Evolutionary conservation across 305 asterid genomes (phyloP), one percentile per base, ranked within the genome.

Genomic region (Rubia peregrina): DNA sequence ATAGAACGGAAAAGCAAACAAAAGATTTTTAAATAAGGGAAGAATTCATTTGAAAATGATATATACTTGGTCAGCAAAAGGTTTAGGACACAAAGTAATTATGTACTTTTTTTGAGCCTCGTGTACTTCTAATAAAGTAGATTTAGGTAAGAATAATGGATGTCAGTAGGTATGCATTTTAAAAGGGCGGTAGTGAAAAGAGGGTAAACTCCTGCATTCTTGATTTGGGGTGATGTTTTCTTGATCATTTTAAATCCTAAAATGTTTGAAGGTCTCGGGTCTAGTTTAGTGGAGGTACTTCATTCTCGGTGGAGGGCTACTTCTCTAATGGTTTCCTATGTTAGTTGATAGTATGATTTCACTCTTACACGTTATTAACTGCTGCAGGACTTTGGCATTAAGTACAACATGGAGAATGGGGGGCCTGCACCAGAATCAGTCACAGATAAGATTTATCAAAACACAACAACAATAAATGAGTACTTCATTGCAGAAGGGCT

Each of bases 371-470:
- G 40, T 38, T 41, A 41, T 16, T 21, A 16, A 51, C n/a, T 38
- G 6, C 71, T 64, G 78, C 85, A 94, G 98, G 98, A 94, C 73
- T 94, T 94, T 80, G 98, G 98, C 82, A 91, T 94, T 77, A 94
- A 94, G 78, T 94, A 94, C 90, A 94, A 91, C 88, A 94, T 94
- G 99, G 99, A 86, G 83, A 94, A 94, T 84, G 99, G 98, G 77
- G 98, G 98, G 74, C 98, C 98, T 75, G 98, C 98, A 70, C 96
- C 95, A 3, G 98, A 94, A 85, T 94, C 92, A 73, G 83, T 91
- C 77, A 93, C 98, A 2, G 89, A 91, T 73, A 89, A 88, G 87
- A 91, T 93, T 69, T 91, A 84, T 80, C 74, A 86, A 71, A 91
- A 88, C 83, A 91, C 97, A 33, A 91, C 90, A 67, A 85, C 96